Evolutionary conservation across 2,329 filamentous ascomycete genomes (phyloP), one percentile per base, ranked within the genome.

Genomic region (Xylaria sp.): DNA sequence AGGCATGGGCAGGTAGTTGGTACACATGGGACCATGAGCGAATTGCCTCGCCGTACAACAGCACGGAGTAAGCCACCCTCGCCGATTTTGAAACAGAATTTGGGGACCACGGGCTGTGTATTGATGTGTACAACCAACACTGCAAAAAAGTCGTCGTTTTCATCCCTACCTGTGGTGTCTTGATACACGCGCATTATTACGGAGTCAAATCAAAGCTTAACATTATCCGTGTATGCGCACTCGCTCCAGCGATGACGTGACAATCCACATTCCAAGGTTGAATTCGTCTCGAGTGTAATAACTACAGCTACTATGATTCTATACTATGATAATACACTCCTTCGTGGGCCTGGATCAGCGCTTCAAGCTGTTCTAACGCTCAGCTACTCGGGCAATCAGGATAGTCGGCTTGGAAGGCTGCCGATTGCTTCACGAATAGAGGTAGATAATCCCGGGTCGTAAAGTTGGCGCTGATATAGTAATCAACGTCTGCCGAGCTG

Each of bases 391-490:
- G 76, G 68, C 82, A 84, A 66, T 81, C 76, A 7, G 80, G 73
- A 60, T 79, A 66, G 9, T 79, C 78, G 2, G 77, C 75, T 63
- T 81, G 79, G 77, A 82, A 84, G 1, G 54, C 44, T 2, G 73
- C 67, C 25, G 77, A 77, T 31, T 78, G 71, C 75, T 80, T 75
- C 10, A 81, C 79, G 64, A 82, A 84, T 20, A 80, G 77, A 7
- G 81, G 75, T 61, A 84, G 74, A 66, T 81, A 82, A 57, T 83
- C 81, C 69, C 78, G 80, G 12, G 80, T 80, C 2, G 78, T 81
- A 68, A 82, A 83, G 66, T 80, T 80, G 60, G 78, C 78, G 66
- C 79, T 76, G 55, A 84, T 77, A 59, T 84, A 84, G 64, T 80
- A 80, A 34, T 75, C 73, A 4, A 83, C 80, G 69, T 80, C 76